Percentiles rank a stretch among this genome's conserved stretches.
Conservation (phyloP, 345 rosid genomes). For the Gossypium thurberi region DNA sequence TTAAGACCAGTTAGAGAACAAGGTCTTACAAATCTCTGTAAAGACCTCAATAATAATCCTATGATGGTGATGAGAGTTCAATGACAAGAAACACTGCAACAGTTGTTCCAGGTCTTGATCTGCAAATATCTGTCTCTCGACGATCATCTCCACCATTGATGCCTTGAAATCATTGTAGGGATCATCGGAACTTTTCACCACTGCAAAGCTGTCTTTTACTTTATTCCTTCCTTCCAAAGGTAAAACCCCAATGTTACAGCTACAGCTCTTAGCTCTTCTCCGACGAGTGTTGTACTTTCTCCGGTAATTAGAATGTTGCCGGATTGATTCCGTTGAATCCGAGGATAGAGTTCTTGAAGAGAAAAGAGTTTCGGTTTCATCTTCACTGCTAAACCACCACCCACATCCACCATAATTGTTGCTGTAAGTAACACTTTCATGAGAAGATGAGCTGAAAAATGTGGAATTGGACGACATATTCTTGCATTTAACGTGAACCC, state of each 20-base stretch:
- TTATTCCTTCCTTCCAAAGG: constrained; percentile 24
- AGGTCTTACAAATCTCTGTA: constrained; percentile 51
- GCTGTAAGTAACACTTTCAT: constrained; percentile 24
- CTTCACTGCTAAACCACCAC: constrained; percentile 64
- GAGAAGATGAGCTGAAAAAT: constrained; percentile 47
- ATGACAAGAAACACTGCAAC: constrained; percentile 59
- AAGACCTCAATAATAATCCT: constrained; percentile 54
- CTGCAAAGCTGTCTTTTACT: constrained; percentile 70
- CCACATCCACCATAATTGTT: constrained; percentile 7
- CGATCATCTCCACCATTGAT: constrained; percentile 83
- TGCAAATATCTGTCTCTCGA: constrained; percentile 60
- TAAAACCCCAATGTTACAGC: constrained; percentile 17
- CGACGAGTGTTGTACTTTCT: constrained; percentile 11
- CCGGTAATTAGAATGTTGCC: constrained; percentile 1
- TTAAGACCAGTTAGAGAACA: constrained; percentile 39
- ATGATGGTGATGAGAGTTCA: constrained; percentile 65
- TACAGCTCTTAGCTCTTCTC: constrained; percentile 8
- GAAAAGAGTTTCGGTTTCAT: constrained; percentile 51
- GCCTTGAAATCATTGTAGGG: constrained; percentile 63
- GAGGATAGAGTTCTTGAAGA: constrained; percentile 70
- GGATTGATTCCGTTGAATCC: constrained; percentile 37
- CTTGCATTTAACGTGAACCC: background rate
- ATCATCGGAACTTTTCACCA: constrained; percentile 68
- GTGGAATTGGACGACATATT: constrained; percentile 17
- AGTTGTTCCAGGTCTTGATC: constrained; percentile 54